Evolutionary conservation across 768 basidiomycete genomes (phyloP), one percentile per base, ranked within the genome.

Genomic region (Agaricus subrufescens): DNA sequence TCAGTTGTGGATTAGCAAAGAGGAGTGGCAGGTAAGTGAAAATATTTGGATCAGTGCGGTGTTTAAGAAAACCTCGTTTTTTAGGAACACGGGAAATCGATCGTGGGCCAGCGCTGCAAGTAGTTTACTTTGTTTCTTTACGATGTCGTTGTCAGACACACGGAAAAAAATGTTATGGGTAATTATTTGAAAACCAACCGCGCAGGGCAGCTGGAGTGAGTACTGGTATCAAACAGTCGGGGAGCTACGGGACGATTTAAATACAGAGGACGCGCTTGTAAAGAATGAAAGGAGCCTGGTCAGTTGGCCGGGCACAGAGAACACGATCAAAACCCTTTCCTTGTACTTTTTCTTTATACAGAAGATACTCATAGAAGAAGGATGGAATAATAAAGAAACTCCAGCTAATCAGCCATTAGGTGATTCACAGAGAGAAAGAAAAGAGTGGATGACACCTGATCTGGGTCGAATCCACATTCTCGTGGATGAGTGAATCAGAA

Each of bases 1-100:
- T 67, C 96, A 96, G 63, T 75, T 95, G 49, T 95, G 94, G 94
- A 94, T 96, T 65, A 93, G 91, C 70, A 84, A 78, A 65, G 93
- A 94, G 69, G 94, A 96, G 64, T 95, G 91, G 87, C 84, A 91
- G 82, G 92, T 91, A 58, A 43, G 84, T 68, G 46, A 58, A 47
- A 39, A 1, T 31, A 12, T 54, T 29, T 51, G 3, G 25, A 25
- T 34, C 44, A 30, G 43, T 25, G 42, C 58, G 39, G 40, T 46
- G 8, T 54, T 37, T 57, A 42, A 40, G 6, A 34, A 11, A 34
- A 50, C 14, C 37, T 30, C 0, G 6, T 15, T 10, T 48, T 14
- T 39, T 42, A 91, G 86, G 91, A 94, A 66, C 89, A 91, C 63
- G 92, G 91, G 46, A 87, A 83, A 63, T 75, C 83, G 5, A 93